phyloP scores from a whole-genome alignment of 306 rosid species.

The Argentina anserina region DNA sequence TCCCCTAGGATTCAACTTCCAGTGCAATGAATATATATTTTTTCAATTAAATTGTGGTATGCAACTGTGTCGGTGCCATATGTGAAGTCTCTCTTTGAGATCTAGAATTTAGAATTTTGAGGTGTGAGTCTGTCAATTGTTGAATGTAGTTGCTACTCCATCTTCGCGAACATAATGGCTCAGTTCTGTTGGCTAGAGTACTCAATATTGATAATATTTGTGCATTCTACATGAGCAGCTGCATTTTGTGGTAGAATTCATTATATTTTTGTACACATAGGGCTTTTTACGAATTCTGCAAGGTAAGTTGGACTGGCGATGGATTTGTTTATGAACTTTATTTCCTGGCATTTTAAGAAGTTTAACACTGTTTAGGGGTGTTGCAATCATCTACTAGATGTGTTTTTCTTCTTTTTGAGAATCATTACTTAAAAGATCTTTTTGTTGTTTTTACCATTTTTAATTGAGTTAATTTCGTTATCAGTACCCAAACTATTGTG shows the following conservation, averaged over 20 bases:
- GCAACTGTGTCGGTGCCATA: not conserved
- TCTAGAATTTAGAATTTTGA: not conserved
- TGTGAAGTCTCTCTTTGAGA: not conserved
- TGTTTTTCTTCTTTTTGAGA: not conserved
- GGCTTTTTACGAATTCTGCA: too few species aligned
- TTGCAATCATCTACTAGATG: not conserved
- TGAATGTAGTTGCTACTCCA: not conserved
- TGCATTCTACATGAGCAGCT: too few species aligned
- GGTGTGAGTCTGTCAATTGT: not conserved
- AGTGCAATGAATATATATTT: too few species aligned
- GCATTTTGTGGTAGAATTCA: not conserved
- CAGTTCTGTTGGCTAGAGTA: not conserved
- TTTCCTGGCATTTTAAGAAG: not conserved
- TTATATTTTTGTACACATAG: not conserved
- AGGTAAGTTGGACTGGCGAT: too few species aligned
- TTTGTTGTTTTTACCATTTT: constrained; percentile 15
- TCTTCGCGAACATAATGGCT: not conserved
- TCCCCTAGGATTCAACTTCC: not conserved
- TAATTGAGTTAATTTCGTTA: too few species aligned
- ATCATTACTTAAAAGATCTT: not conserved
- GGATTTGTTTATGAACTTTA: not conserved
- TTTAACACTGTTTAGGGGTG: not conserved
- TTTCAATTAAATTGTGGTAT: too few species aligned
- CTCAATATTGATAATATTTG: not conserved
- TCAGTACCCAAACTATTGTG: too few species aligned